Evolutionary conservation across 2,329 filamentous ascomycete genomes (phyloP).

Genomic region (Exophiala sideris): DNA sequence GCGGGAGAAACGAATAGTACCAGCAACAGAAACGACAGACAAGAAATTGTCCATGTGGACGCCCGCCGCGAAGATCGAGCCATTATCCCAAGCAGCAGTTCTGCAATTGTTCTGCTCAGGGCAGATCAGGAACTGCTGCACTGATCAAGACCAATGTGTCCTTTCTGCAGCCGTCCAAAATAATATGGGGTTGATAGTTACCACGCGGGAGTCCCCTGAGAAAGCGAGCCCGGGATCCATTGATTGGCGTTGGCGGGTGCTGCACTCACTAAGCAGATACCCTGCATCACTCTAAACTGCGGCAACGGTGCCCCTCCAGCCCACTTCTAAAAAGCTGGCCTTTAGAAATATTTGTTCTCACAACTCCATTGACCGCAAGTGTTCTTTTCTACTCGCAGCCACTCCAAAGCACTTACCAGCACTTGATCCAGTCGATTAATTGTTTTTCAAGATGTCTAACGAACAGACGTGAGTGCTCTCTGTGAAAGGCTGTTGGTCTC

Average conservation of each 20-base stretch:
- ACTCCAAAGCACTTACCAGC: slow-evolving; percentile 12
- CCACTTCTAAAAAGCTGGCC: slow-evolving; percentile 7
- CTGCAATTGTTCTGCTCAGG: not conserved
- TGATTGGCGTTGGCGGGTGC: not conserved
- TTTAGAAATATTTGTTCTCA: slow-evolving; percentile 22
- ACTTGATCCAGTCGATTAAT: slow-evolving; percentile 27
- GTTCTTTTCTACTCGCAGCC: slow-evolving; percentile 9
- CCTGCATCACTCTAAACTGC: slow-evolving; percentile 4
- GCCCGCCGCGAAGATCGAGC: slow-evolving; percentile 24
- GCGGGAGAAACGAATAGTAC: slow-evolving; percentile 61
- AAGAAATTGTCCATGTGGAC: slow-evolving; percentile 46
- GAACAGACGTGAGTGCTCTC: slow-evolving; percentile 76
- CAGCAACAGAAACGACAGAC: slow-evolving; percentile 56
- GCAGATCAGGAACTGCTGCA: not conserved
- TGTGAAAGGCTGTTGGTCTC: slow-evolving; percentile 15
- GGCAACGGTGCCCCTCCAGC: slow-evolving; percentile 7
- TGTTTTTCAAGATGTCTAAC: slow-evolving; percentile 62
- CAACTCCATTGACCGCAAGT: slow-evolving; percentile 28
- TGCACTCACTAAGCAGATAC: not conserved
- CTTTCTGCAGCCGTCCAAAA: not conserved
- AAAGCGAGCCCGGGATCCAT: not conserved
- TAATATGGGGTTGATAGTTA: not conserved
- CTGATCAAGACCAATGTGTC: slow-evolving; percentile 12
- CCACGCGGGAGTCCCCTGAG: not conserved
- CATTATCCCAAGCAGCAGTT: slow-evolving; percentile 11